Percentiles rank a stretch among this genome's conserved stretches.
Conservation (phyloP, 352 stramenopile genomes). For the Globisporangium cylindrosporum region DNA sequence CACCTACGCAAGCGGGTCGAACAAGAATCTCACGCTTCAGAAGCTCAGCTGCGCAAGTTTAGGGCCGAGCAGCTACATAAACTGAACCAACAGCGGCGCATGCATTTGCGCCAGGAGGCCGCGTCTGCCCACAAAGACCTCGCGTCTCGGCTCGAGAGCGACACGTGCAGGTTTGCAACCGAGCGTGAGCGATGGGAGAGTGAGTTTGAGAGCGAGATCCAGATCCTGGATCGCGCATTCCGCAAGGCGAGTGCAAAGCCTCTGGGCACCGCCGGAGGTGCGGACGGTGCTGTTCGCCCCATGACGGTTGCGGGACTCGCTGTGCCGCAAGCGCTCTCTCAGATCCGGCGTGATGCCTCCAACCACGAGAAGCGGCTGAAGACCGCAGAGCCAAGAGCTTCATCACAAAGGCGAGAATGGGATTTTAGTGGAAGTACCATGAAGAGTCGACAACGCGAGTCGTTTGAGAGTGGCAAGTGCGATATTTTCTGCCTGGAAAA, state of each 20-base stretch:
- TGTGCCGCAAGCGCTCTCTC: constrained; percentile 41
- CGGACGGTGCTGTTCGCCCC: constrained; percentile 18
- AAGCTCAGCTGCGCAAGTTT: constrained; percentile 21
- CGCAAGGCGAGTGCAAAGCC: constrained; percentile 30
- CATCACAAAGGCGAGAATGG: neutral
- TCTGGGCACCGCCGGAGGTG: neutral
- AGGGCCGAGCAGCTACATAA: constrained; percentile 42
- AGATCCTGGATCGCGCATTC: constrained; percentile 36
- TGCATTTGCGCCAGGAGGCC: constrained; percentile 36
- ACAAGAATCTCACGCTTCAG: constrained; percentile 18
- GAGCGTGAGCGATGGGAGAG: constrained; percentile 52
- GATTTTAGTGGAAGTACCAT: neutral
- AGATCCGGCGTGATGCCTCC: constrained; percentile 39
- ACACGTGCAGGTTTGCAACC: constrained; percentile 21
- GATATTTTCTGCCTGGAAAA: constrained; percentile 31
- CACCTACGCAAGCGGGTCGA: constrained; percentile 34
- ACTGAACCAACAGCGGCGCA: constrained; percentile 33
- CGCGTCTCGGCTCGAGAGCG: constrained; percentile 18
- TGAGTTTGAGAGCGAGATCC: constrained; percentile 52
- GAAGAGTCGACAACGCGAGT: neutral
- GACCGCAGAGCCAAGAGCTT: constrained; percentile 27
- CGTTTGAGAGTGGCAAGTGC: neutral
- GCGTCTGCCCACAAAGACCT: constrained; percentile 25
- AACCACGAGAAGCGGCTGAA: constrained; percentile 45
- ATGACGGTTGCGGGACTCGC: constrained; percentile 55